These are phyloP conservation scores for Zanthoxylum bungeanum DNA, from an alignment of 345 rosid genomes.

Conservation along the genomic window DNA sequence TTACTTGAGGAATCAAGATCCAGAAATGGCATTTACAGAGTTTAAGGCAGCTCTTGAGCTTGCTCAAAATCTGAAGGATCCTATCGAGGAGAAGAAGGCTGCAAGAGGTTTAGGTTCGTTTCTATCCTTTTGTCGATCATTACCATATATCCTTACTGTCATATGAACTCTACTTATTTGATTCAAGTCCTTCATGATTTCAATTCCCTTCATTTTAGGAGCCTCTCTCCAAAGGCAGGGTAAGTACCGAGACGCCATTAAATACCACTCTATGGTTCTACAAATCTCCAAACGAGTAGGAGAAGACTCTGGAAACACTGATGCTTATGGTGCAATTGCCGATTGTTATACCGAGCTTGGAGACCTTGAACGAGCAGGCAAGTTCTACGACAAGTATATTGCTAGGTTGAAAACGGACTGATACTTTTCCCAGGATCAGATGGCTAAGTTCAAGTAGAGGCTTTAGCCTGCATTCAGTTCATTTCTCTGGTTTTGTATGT, in stretches of 20 bases:
- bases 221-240: slow-evolving; percentile 93
- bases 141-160: too few relatives aligned
- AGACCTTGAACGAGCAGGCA: slow-evolving; percentile 86
- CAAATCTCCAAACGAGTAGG: slow-evolving; percentile 64
- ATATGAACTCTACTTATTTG: not conserved
- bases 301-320: slow-evolving; percentile 85
- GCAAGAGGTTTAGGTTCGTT: slow-evolving; percentile 81
- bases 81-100: slow-evolving; percentile 84
- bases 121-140: not conserved
- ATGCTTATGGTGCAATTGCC: slow-evolving; percentile 94
- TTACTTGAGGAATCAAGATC: slow-evolving; percentile 78
- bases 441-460: not conserved
- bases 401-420: slow-evolving; percentile 75
- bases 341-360: slow-evolving; percentile 94
- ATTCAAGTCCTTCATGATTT: not conserved
- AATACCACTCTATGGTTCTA: slow-evolving; percentile 76
- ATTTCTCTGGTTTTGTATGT: not conserved
- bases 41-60: slow-evolving; percentile 76
- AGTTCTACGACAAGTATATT: slow-evolving; percentile 76
- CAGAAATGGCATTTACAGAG: slow-evolving; percentile 65
- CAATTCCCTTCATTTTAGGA: slow-evolving; percentile 35
- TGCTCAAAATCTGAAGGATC: slow-evolving; percentile 65
- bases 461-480: not conserved
- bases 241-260: slow-evolving; percentile 71
- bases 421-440: not conserved